phyloP scores from a whole-genome alignment of 495 filamentous ascomycete species.

The Choiromyces venosus region DNA sequence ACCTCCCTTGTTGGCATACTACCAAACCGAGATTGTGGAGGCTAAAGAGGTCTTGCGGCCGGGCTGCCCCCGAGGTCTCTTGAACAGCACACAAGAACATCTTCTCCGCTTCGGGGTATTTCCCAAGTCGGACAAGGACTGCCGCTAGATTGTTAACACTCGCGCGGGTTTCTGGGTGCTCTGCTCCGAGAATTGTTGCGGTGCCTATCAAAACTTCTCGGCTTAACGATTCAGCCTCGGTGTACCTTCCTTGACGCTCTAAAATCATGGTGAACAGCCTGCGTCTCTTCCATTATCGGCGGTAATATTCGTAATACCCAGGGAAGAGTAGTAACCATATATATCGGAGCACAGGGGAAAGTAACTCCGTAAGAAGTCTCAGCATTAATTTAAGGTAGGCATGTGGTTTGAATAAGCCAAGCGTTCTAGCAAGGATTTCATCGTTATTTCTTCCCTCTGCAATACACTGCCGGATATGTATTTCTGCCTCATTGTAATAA shows the following conservation, averaged over 20 bases:
- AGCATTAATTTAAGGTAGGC: background rate
- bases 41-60: background rate
- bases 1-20: conserved; percentile 23
- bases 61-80: background rate
- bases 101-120: conserved; percentile 14
- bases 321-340: background rate
- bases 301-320: background rate
- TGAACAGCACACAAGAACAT: conserved; percentile 9
- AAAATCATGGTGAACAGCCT: conserved; percentile 16
- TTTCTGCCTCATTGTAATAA: conserved; percentile 3
- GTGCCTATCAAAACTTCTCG: conserved; percentile 15
- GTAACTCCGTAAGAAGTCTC: background rate
- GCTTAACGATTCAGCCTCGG: conserved; percentile 33
- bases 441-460: background rate
- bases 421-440: background rate
- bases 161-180: conserved; percentile 19
- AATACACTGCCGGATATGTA: conserved; percentile 2
- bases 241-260: conserved; percentile 34
- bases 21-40: conserved; percentile 8
- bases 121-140: background rate
- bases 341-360: background rate
- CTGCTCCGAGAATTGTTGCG: conserved; percentile 10
- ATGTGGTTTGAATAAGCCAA: background rate
- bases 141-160: conserved; percentile 24
- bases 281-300: background rate